A percentile compares a stretch with the other conserved stretches of the same genome.
Evolutionary conservation across 495 filamentous ascomycete genomes (phyloP).

Genomic region (Trichoderma asperelloides): DNA sequence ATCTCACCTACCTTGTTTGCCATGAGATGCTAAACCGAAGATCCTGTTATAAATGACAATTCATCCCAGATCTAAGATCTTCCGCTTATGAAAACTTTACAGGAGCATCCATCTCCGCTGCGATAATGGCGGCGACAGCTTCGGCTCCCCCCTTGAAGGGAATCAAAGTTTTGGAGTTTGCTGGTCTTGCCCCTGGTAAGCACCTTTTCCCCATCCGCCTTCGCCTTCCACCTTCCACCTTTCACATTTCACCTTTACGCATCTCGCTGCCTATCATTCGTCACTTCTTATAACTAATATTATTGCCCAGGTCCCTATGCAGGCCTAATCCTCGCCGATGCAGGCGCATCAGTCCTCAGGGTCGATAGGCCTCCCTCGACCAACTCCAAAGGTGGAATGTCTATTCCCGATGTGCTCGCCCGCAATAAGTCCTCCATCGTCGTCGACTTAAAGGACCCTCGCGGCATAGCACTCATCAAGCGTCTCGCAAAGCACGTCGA

Average conservation of each 20-base stretch:
- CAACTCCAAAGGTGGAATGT: slow-evolving; percentile 23
- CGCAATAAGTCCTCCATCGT: slow-evolving; percentile 71
- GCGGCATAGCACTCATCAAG: slow-evolving; percentile 55
- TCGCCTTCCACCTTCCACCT: no score
- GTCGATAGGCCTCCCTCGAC: slow-evolving; percentile 55
- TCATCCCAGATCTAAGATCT: background rate
- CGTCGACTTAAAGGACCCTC: slow-evolving; percentile 62
- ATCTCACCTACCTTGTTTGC: background rate
- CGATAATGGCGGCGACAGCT: background rate
- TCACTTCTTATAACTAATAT: slow-evolving; percentile 12
- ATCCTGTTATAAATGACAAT: background rate
- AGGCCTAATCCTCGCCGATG: slow-evolving; percentile 80
- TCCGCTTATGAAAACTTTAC: background rate
- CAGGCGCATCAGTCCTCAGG: slow-evolving; percentile 78
- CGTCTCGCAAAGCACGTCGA: slow-evolving; percentile 55
- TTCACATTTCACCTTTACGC: background rate
- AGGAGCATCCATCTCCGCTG: background rate
- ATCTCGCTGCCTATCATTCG: background rate
- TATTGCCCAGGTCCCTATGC: slow-evolving; percentile 66
- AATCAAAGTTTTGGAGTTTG: slow-evolving; percentile 79
- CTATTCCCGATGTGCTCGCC: slow-evolving; percentile 60
- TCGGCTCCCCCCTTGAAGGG: slow-evolving; percentile 56
- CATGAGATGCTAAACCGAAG: background rate
- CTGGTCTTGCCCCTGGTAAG: slow-evolving; percentile 78
- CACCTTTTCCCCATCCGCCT: background rate